Base-by-base conservation (phyloP, 352 stramenopile genomes). In the Globisporangium polare region DNA sequence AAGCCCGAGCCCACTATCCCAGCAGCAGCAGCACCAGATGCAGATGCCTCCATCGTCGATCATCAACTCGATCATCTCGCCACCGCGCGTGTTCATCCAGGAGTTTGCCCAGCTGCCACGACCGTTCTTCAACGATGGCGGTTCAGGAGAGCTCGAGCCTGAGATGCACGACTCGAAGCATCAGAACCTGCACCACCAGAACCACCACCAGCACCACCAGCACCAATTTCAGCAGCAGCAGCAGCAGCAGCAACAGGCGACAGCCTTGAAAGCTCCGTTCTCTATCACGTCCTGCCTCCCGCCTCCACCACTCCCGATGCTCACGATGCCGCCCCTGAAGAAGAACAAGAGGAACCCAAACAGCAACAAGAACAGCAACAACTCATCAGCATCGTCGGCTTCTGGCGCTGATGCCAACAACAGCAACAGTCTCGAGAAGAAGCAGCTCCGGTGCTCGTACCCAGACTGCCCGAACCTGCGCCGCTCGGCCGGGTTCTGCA, bases 401-500 rank as follows among this genome's bases (percentile, higher is more conserved):
- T 0, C 35, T 27, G 9, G 22, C 4, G 24, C 24, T 17, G 26
- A 33, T 18, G 7, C 22, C 9, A 45, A 24, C n/a, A 37, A 42
- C 17, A 63, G n/a, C 47, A 66, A 50, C 31, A 47, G 53, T 17
- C 27, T 29, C 18, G 78, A 90, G 20, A 72, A 73, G 42, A 90
- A 90, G 55, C 83, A 92, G 67, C 67, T 88, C 22, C 78, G 82
- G 2, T 93, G 83, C 69, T 89, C 79, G 43, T 87, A 88, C 55
- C 80, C 83, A 0, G 78, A 91, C 31, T 93, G 83, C 54, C 80
- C 81, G 0, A 93, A 93, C 62, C 59, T 93, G 50, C 81, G 83
- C 20, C 78, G 83, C 50, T 91, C 83, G 3, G 83, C 78, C 7
- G 83, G 83, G 1, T 93, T 91, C 45, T 91, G 83, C 67, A 93